These are phyloP conservation scores for Barnettozyma siamensis DNA, from an alignment of 805 yeast species.

Conservation along the genomic window DNA sequence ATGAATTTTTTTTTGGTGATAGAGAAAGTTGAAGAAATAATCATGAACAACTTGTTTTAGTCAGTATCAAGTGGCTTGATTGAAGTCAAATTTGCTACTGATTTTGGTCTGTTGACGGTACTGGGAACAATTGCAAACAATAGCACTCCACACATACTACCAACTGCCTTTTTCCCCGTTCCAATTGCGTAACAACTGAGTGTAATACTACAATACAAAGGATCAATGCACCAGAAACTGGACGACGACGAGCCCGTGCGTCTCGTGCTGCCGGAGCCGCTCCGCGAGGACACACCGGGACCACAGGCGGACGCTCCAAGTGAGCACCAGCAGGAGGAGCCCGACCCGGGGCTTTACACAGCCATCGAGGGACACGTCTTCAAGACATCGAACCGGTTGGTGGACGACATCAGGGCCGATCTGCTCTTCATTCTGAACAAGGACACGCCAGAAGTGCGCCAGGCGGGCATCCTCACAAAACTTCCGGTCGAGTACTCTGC, in stretches of 20 bases:
- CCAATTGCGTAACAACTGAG: no score
- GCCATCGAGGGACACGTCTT: conserved; percentile 22
- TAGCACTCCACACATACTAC: no score
- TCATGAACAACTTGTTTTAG: no score
- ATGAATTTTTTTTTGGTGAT: no score
- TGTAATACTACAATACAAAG: no score
- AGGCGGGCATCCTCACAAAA: conserved; percentile 25
- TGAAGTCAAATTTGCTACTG: no score
- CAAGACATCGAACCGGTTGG: conserved; percentile 61
- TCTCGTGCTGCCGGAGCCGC: background rate
- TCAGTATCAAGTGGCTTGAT: no score
- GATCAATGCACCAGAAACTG: background rate
- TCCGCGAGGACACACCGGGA: background rate
- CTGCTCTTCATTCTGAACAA: conserved; percentile 26
- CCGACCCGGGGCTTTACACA: background rate
- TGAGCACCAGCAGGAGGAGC: background rate
- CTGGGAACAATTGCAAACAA: no score
- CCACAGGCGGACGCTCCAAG: no score
- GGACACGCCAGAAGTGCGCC: conserved; percentile 9
- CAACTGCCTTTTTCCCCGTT: no score
- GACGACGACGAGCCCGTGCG: background rate
- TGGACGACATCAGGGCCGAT: conserved; percentile 56
- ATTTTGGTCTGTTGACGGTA: no score
- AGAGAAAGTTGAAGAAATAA: no score
- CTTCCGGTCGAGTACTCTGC: conserved; percentile 29